Base-by-base conservation (phyloP, 2,329 filamentous ascomycete species). In the Mycosphaerella arachidis region DNA sequence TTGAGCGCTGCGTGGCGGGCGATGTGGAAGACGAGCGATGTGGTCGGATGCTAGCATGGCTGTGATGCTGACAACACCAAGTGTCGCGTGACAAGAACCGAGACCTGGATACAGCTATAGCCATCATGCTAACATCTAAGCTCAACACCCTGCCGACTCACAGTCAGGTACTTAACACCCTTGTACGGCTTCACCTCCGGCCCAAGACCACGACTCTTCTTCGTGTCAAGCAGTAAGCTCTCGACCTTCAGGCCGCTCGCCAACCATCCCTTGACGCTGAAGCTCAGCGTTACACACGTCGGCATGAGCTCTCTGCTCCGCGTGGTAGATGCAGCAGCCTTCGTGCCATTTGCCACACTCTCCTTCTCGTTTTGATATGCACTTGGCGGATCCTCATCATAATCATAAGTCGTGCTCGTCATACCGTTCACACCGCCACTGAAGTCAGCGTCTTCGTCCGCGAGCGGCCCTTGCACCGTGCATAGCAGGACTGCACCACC, bases 171-270 rank as follows among this genome's bases (percentile, higher is more conserved):
- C 77, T 99, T 99, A 66, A 99, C 94, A 1, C 94, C 94, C 77
- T 97, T 99, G 76, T 96, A 97, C 27, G 94, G 94, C 76, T 92
- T 95, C 43, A 97, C 86, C 2, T 89, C 86, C 66, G 96, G 91
- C 0, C 91, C 91, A 50, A 99, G 70, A 0, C 94, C 94, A 59
- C 88, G 84, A 74, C 91, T 96, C 77, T 88, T 92, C 73, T 90
- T 87, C n/a, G 85, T 80, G 72, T 87, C 84, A 13, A 88, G 75
- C n/a, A 79, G 78, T 62, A 88, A 70, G 66, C 81, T 82, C 56
- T 87, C 85, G 1, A 88, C 85, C 62, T 80, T 83, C 67, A 88
- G 80, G 3, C 85, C 85, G 65, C 84, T 87, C 0, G 85, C 81
- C 43, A 88, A 72, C 84, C 85, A 87, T 1, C 85, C 85, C 63